These are phyloP conservation scores for Akanthomyces muscarius DNA, from an alignment of 2,329 filamentous ascomycete genomes.

Conservation along the genomic window DNA sequence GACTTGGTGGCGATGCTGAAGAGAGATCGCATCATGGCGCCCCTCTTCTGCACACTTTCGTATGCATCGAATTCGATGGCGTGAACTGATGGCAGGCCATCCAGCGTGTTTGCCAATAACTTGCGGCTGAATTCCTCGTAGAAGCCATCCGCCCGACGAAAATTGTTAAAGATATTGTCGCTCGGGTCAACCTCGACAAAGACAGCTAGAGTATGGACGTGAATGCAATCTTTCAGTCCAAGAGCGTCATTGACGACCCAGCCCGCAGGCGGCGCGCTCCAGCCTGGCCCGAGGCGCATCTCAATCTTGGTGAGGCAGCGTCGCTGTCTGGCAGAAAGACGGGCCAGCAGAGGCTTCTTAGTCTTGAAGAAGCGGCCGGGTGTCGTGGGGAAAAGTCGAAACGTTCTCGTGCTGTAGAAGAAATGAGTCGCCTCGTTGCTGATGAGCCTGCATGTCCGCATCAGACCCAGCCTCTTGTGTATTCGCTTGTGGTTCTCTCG, in stretches of 20 bases:
- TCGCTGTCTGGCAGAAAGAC: constrained; percentile 59
- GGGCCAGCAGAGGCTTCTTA: constrained; percentile 66
- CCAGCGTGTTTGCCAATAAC: constrained; percentile 54
- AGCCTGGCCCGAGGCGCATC: constrained; percentile 68
- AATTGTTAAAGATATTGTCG: constrained; percentile 63
- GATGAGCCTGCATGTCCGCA: constrained; percentile 58
- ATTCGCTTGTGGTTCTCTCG: constrained; percentile 61
- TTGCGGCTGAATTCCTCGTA: constrained; percentile 64
- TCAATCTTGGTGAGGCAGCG: constrained; percentile 60
- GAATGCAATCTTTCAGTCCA: constrained; percentile 59
- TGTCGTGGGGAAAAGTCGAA: constrained; percentile 64
- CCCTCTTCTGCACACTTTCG: constrained; percentile 59
- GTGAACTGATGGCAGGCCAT: constrained; percentile 51
- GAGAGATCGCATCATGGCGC: constrained; percentile 60
- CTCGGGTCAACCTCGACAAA: constrained; percentile 72
- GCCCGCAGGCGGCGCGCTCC: constrained; percentile 63
- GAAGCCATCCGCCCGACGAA: constrained; percentile 61
- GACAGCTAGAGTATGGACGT: constrained; percentile 57
- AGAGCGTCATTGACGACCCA: constrained; percentile 66
- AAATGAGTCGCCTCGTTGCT: constrained; percentile 60
- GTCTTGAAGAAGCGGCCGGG: constrained; percentile 66
- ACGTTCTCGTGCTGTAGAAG: constrained; percentile 60
- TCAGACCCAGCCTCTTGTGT: constrained; percentile 54
- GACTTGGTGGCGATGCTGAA: constrained; percentile 47
- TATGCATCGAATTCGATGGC: constrained; percentile 68